phyloP scores from a whole-genome alignment of 805 yeast genomes.

The Cyberlindnera bimundalis region DNA sequence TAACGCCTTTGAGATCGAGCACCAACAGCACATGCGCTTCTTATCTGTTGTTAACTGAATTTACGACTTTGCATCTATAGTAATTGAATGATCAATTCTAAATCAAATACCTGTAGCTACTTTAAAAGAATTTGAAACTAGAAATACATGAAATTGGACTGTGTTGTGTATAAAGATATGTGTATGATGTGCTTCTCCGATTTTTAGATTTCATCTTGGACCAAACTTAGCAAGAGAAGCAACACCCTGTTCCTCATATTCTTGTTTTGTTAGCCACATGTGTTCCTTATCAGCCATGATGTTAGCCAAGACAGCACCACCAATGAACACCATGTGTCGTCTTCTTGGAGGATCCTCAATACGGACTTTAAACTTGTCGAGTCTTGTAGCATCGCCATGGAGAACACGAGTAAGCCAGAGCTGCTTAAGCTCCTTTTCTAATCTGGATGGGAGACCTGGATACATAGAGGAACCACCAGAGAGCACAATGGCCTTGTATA shows the following conservation, averaged over 20 bases:
- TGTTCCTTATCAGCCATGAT: constrained; percentile 98
- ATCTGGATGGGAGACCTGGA: constrained; percentile 93
- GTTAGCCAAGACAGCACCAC: constrained; percentile 97
- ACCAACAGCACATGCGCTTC: constrained; percentile 12
- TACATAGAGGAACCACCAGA: constrained; percentile 99
- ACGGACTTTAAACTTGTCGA: constrained; percentile 89
- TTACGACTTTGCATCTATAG: not conserved
- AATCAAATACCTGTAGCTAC: not conserved
- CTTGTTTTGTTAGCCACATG: constrained; percentile 95
- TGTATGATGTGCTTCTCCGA: not conserved
- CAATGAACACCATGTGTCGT: constrained; percentile 97
- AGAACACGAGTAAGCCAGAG: constrained; percentile 90
- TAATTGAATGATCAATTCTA: no score
- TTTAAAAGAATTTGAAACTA: no score
- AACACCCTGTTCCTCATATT: constrained; percentile 97
- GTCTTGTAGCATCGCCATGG: constrained; percentile 79
- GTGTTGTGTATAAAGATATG: constrained; percentile 1
- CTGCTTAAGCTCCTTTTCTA: constrained; percentile 95
- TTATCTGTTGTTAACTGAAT: constrained; percentile 10
- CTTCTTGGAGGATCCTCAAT: constrained; percentile 99
- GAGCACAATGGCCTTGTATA: constrained; percentile 87
- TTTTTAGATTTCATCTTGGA: constrained; percentile 54
- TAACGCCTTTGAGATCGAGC: constrained; percentile 1
- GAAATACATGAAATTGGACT: not conserved
- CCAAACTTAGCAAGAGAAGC: constrained; percentile 84